A percentile compares a stretch with the other conserved stretches of the same genome.
Evolutionary conservation across 1,284 basidiomycete genomes (phyloP).

Genomic region (Microbotryum violaceum): DNA sequence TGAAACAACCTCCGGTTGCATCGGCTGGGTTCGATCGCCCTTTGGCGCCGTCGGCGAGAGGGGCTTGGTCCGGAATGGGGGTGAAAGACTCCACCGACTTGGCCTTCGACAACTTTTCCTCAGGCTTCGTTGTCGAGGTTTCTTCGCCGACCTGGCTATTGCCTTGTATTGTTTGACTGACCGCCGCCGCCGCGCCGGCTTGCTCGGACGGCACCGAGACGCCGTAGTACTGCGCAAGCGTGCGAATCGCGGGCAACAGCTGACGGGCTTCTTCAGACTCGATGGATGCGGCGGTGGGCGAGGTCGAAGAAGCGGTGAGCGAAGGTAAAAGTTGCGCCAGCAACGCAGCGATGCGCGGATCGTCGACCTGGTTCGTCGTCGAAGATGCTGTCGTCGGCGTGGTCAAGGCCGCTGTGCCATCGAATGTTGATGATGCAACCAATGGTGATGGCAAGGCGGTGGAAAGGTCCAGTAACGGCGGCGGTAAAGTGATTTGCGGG

Average conservation of each 20-base stretch:
- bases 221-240: slow-evolving; percentile 24
- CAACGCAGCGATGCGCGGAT: slow-evolving; percentile 19
- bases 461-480: neutral
- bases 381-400: too few relatives aligned
- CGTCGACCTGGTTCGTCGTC: neutral
- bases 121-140: neutral
- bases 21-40: slow-evolving; percentile 25
- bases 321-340: slow-evolving; percentile 23
- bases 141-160: neutral
- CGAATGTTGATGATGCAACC: too few relatives aligned
- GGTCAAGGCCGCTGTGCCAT: too few relatives aligned
- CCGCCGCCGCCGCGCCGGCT: neutral
- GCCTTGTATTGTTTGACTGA: neutral
- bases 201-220: neutral
- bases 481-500: neutral
- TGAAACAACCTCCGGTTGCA: slow-evolving; percentile 21
- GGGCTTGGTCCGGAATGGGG: neutral
- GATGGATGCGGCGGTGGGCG: neutral
- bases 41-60: neutral
- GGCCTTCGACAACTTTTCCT: neutral
- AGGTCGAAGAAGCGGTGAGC: neutral
- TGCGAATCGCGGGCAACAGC: slow-evolving; percentile 17
- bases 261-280: slow-evolving; percentile 5
- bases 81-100: neutral
- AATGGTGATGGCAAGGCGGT: too few relatives aligned